Evolutionary conservation across 805 yeast species (phyloP), one percentile per base, ranked within the genome.

Genomic region (Wickerhamiella alocasiicola): DNA sequence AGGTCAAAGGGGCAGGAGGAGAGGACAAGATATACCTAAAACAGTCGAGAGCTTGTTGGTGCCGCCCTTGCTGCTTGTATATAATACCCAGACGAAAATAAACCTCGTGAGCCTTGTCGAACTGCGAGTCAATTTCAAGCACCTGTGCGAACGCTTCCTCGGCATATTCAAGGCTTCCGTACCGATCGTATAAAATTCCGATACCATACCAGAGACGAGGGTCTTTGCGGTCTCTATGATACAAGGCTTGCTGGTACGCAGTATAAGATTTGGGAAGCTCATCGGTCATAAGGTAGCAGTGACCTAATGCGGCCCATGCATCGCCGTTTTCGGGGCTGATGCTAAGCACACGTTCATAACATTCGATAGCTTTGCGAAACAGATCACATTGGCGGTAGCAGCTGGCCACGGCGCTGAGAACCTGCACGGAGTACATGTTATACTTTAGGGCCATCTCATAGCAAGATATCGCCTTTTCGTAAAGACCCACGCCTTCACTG

Each of bases 151-250:
- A 88, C 3, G 98, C 97, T 61, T 91, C 98, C 60, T 91, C 98
- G 3, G 98, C 98, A 55, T 88, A 91, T 63, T 88, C 97, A 48
- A 88, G 65, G 4, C 94, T 81, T 20, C 97, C 98, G 59, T 91
- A 91, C 41, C 98, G 70, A 61, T 91, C 98, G 60, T 91, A 91
- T 46, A 91, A 68, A 44, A 91, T 91, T 26, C 98, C 98, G 49
- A 91, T 88, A 0, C 98, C 98, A 61, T 91, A 96, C 98, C 98
- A 91, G 51, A 91, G 71, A 57, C 85, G 85, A 43, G 97, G 97
- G 41, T 87, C 96, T 51, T 84, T 83, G 35, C 95, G 93, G 55
- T 91, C 88, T 48, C 81, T 83, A 58, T 84, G 91, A 60, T 82
- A 81, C 36, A 91, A 66, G 2, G 97, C 97, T 56, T 93, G 87